A percentile compares a stretch with the other conserved stretches of the same genome.
These are phyloP conservation scores for Calocybe gangraenosa DNA, from an alignment of 768 basidiomycete genomes.

Conservation along the genomic window DNA sequence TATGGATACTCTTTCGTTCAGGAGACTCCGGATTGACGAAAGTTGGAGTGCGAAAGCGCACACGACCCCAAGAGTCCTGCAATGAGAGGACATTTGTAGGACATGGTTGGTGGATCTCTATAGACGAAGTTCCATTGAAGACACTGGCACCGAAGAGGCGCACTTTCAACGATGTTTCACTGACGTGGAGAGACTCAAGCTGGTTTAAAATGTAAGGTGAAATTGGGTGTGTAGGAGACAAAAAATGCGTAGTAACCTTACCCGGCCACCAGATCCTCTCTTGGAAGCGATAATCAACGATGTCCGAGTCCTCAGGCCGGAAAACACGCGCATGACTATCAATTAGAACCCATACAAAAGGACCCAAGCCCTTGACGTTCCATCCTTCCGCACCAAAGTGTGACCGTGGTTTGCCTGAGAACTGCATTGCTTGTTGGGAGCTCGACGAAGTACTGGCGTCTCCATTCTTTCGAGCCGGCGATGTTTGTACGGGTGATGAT, in stretches of 20 bases:
- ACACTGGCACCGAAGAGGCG: conserved; percentile 23
- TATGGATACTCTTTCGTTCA: conserved; percentile 6
- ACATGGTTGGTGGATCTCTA: conserved; percentile 31
- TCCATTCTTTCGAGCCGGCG: background rate
- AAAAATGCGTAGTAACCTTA: conserved; percentile 37
- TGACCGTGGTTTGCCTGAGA: conserved; percentile 4
- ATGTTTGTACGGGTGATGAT: conserved; percentile 11
- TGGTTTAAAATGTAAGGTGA: conserved; percentile 8
- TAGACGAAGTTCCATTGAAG: conserved; percentile 22
- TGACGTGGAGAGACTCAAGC: conserved; percentile 16
- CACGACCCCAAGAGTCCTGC: conserved; percentile 22
- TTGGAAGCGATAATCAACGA: conserved; percentile 12
- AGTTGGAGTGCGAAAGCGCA: conserved; percentile 40
- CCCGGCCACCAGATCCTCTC: conserved; percentile 68
- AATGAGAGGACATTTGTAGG: conserved; percentile 36
- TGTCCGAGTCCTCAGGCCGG: conserved; percentile 23
- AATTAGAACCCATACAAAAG: conserved; percentile 52
- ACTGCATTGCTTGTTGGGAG: background rate
- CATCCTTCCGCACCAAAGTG: conserved; percentile 11
- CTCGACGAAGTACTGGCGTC: background rate
- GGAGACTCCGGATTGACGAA: conserved; percentile 21
- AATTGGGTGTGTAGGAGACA: conserved; percentile 2
- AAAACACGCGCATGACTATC: conserved; percentile 33
- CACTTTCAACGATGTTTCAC: conserved; percentile 18
- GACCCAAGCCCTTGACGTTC: conserved; percentile 26